Base-by-base conservation (phyloP, 768 basidiomycete genomes). In the Amanita thiersii region DNA sequence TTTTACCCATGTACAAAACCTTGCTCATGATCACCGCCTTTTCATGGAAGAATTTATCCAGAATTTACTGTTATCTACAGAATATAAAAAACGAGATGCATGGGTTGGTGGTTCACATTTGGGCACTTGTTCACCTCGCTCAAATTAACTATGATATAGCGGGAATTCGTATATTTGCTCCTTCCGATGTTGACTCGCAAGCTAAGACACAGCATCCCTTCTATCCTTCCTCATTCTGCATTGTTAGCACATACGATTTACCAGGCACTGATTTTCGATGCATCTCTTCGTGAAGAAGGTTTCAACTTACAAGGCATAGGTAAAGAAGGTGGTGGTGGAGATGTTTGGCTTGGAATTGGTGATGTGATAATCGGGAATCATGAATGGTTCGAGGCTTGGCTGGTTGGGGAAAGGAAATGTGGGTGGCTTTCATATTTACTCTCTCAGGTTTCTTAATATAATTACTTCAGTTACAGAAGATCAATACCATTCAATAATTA, bases 171-270 rank as follows among this genome's bases (percentile, higher is more conserved):
- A 2, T 59, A 73, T 5, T 70, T 87, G 19, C 77, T 97, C 17
- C 63, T 94, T 20, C 87, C 89, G 0, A 61, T 92, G 5, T 68
- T 93, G 2, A 66, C 80, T 5, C 72, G 79, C 21, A 90, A 97
- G 52, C 66, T 98, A 9, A 72, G 68, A 30, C 77, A 75, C 33
- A 81, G 86, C 0, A 66, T 92, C 25, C 86, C 91, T 0, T 56
- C 72, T 14, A 61, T 98, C 8, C 63, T 98, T 3, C 62, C 76
- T 2, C 79, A 82, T 49, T 87, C 96, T 0, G 78, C 91, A 0
- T 62, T 98, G 15, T 68, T 99, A 5, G 96, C 96, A 1, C 94
- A 99, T 54, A 97, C 92, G 1, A 84, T 98, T 36, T 94, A 94
- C 56, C 90, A 98, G 58, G 77, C 92, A 0, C 65, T 98, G 3